Percentiles rank a stretch among this genome's conserved stretches.
Evolutionary conservation across 495 filamentous ascomycete genomes (phyloP).

Genomic region (Aspergillus saccharolyticus): DNA sequence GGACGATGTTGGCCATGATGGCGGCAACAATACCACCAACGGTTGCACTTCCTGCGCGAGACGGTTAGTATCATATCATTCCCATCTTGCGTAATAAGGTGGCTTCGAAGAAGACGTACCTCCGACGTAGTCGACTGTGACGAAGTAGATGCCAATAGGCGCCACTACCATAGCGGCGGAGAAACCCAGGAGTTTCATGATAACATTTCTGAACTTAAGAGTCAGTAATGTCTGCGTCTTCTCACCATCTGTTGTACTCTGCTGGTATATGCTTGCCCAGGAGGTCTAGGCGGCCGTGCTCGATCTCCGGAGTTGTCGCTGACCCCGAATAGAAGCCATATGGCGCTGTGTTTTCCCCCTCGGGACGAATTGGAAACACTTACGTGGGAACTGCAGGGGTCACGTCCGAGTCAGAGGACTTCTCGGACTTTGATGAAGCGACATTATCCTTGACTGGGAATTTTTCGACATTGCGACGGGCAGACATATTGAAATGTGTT

Average conservation of each 20-base stretch:
- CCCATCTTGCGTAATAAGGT: background rate
- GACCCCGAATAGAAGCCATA: slow-evolving; percentile 3
- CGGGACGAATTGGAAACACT: slow-evolving; percentile 24
- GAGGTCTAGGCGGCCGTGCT: too few species aligned
- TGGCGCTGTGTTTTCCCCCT: slow-evolving; percentile 4
- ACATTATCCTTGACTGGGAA: slow-evolving; percentile 30
- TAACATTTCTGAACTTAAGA: slow-evolving; percentile 59
- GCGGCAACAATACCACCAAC: slow-evolving; percentile 81
- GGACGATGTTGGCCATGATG: slow-evolving; percentile 82
- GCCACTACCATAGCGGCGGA: slow-evolving; percentile 83
- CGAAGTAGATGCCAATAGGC: slow-evolving; percentile 83
- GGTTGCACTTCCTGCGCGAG: slow-evolving; percentile 68
- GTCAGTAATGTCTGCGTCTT: background rate
- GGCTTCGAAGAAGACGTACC: slow-evolving; percentile 47
- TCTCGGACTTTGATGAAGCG: slow-evolving; percentile 21
- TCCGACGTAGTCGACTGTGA: slow-evolving; percentile 66
- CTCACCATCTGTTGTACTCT: background rate
- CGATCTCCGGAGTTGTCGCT: background rate
- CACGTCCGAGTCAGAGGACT: slow-evolving; percentile 34
- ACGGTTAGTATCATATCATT: background rate
- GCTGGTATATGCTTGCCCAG: background rate
- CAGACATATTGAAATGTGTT: slow-evolving; percentile 25
- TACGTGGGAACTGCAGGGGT: slow-evolving; percentile 71
- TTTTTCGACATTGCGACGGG: slow-evolving; percentile 29
- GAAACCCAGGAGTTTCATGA: slow-evolving; percentile 83